Evolutionary conservation across 169 alveolate genomes (phyloP).

Genomic region (Plasmodium malariae): DNA sequence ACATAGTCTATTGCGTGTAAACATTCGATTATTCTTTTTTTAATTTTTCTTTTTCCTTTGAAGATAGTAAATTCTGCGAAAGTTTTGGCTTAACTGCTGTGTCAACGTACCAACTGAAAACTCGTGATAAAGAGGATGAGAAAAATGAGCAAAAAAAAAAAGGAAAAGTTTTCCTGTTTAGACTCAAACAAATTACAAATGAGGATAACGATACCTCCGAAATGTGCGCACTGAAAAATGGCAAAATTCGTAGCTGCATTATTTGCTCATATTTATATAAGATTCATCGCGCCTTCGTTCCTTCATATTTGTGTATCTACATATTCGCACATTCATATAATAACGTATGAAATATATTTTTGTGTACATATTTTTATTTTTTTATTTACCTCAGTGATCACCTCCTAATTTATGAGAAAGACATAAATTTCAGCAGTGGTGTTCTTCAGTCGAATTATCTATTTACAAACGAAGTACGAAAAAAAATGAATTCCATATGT

Average conservation of each 20-base stretch:
- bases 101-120: conserved; percentile 73
- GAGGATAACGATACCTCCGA: conserved; percentile 8
- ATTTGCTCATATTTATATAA: no score
- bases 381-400: conserved; percentile 24
- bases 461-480: conserved; percentile 51
- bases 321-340: no score
- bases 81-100: conserved; percentile 70
- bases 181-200: conserved; percentile 24
- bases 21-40: background rate
- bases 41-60: background rate
- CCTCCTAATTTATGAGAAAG: conserved; percentile 28
- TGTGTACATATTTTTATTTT: background rate
- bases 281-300: no score
- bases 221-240: conserved; percentile 5
- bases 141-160: conserved; percentile 54
- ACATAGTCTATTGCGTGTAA: no score
- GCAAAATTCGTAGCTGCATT: background rate
- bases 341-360: no score
- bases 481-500: background rate
- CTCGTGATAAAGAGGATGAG: background rate
- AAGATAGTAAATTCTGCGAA: conserved; percentile 28
- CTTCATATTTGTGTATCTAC: no score
- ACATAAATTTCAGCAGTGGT: conserved; percentile 51
- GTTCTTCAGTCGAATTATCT: conserved; percentile 61
- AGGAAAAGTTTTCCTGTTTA: conserved; percentile 43